Evolutionary conservation across 306 rosid species (phyloP), one percentile per base, ranked within the genome.

Genomic region (Sophora flavescens): DNA sequence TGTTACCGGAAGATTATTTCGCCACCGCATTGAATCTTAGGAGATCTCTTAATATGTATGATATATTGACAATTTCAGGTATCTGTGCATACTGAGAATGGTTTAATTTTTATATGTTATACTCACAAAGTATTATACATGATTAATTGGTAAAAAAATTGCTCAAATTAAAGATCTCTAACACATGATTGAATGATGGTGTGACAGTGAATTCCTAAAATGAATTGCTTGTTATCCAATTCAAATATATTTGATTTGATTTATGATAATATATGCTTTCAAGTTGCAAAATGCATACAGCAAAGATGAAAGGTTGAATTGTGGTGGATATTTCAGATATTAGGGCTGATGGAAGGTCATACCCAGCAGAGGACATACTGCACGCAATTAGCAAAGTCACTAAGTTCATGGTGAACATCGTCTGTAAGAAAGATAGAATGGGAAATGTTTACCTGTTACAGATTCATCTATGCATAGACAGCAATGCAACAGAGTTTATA

Each of bases 331-430:
- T 30, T 30, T 22, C 63, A 59, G 64, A 59, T 11, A 59, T 59
- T 26, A 59, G 41, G 64, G 64, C 9, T 9, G 36, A 59, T 59
- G 64, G 64, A 59, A 59, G 64, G 39, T 28, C 64, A 28, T 59
- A 59, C 12, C 16, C 36, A 6, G 64, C 39, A 28, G 41, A 59
- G n/a, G 64, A 59, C 39, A 28, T 59, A 28, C 17, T 12, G 41
- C 15, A 59, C 6, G 64, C 64, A 1, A 13, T 59, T 13, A 30
- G 41, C 42, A 59, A 59, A 32, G 39, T 13, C 6, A 30, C 65
- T 5, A 30, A 2, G 6, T 11, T 12, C 8, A 2, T 59, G 18
- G 65, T 59, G 65, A 32, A 59, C 65, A 59, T 30, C n/a, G 65
- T 59, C 10, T 59, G 65, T 11, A 59, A 32, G 42, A 59, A 59